Conservation (phyloP, 139 green algal species). For the Eudorina sp. region DNA sequence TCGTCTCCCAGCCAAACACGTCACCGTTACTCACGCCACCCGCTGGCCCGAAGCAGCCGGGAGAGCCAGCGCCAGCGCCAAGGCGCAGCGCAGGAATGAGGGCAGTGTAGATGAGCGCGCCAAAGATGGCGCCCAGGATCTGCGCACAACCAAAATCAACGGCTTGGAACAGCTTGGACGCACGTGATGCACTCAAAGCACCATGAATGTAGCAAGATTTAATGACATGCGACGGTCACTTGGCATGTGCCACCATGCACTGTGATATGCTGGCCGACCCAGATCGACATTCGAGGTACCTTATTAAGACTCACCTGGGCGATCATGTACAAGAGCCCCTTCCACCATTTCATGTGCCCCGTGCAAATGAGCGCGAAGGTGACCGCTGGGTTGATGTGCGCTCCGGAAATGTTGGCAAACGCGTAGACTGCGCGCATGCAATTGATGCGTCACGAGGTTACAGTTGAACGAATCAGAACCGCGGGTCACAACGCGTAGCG, state of each 20-base stretch:
- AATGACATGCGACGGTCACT: no score
- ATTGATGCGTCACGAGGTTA: no score
- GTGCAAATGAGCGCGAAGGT: conserved; percentile 82
- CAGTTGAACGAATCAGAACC: not conserved
- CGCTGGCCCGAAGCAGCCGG: conserved; percentile 67
- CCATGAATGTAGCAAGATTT: no score
- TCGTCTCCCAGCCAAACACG: conserved; percentile 82
- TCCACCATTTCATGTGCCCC: conserved; percentile 81
- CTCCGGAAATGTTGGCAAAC: conserved; percentile 79
- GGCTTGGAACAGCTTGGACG: no score
- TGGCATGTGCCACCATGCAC: no score
- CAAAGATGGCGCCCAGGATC: conserved; percentile 79
- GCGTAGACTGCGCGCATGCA: conserved; percentile 74
- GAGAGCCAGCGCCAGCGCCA: conserved; percentile 50
- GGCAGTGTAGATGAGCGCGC: conserved; percentile 69
- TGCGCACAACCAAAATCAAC: conserved; percentile 40
- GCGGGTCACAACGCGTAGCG: not conserved
- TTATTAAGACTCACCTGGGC: conserved; percentile 77
- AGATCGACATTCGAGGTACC: no score
- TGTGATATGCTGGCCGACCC: no score
- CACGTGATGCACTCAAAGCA: no score
- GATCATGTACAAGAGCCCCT: conserved; percentile 76
- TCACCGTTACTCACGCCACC: conserved; percentile 43
- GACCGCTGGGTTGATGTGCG: conserved; percentile 84
- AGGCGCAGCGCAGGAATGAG: conserved; percentile 68